A percentile compares a stretch with the other conserved stretches of the same genome.
These are phyloP conservation scores for Leptographium galeiforme DNA, from an alignment of 2,329 filamentous ascomycete species.

Conservation along the genomic window DNA sequence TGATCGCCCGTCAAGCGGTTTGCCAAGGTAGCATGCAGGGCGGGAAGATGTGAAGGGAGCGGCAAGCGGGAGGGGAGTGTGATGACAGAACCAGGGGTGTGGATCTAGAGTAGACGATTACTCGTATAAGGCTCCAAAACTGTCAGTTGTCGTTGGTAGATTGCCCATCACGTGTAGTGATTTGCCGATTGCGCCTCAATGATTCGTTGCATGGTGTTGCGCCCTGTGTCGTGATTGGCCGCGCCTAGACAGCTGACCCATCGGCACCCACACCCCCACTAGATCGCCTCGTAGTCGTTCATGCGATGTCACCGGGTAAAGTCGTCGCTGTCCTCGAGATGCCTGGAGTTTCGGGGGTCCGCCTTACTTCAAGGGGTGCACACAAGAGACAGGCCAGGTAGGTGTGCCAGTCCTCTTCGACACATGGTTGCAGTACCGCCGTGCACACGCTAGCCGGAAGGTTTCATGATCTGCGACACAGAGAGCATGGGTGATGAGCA, in stretches of 20 bases:
- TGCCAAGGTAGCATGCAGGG: background rate
- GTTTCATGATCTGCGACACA: too few relatives aligned
- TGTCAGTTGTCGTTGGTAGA: constrained; percentile 3
- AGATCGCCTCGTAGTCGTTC: background rate
- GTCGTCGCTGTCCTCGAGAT: too few relatives aligned
- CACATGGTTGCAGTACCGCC: background rate
- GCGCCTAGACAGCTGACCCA: constrained; percentile 6
- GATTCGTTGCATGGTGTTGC: constrained; percentile 4
- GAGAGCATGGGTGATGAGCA: too few relatives aligned
- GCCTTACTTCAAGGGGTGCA: too few relatives aligned
- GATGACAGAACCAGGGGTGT: background rate
- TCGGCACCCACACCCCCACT: constrained; percentile 7
- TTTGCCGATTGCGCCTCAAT: constrained; percentile 3
- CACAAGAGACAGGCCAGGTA: background rate
- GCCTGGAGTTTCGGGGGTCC: too few relatives aligned
- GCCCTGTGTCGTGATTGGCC: constrained; percentile 6
- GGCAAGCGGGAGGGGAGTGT: background rate
- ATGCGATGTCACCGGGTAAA: background rate
- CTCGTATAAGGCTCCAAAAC: constrained; percentile 5
- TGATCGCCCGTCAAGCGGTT: background rate
- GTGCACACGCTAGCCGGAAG: too few relatives aligned
- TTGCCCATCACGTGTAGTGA: background rate
- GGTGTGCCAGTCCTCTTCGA: background rate
- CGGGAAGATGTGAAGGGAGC: background rate
- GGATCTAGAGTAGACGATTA: background rate